These are phyloP conservation scores for Zasmidium angulare DNA, from an alignment of 2,329 filamentous ascomycete genomes.

Conservation along the genomic window DNA sequence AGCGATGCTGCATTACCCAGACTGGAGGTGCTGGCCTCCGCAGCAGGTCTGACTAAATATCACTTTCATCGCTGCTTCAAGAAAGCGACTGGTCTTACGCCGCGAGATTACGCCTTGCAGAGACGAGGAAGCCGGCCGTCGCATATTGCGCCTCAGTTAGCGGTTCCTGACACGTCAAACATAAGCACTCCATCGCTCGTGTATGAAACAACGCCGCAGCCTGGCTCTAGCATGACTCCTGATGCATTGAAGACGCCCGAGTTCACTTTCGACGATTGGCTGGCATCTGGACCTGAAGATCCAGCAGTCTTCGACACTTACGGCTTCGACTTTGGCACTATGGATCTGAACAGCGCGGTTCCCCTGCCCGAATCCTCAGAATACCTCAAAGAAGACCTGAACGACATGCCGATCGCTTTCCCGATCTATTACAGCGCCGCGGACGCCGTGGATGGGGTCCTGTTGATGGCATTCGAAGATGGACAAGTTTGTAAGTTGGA, in stretches of 20 bases:
- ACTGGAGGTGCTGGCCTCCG: constrained; percentile 50
- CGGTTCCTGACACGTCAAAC: not conserved
- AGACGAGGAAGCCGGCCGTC: not conserved
- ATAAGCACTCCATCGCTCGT: constrained; percentile 2
- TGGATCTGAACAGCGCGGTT: not conserved
- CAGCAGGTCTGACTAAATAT: constrained; percentile 56
- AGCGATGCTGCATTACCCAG: constrained; percentile 7
- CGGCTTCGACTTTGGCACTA: not conserved
- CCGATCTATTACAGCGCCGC: constrained; percentile 11
- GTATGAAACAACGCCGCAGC: not conserved
- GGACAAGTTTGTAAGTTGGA: constrained; percentile 14
- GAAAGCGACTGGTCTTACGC: constrained; percentile 54
- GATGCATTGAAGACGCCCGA: not conserved
- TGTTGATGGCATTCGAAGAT: constrained; percentile 15
- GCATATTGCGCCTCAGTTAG: not conserved
- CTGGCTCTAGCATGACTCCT: not conserved
- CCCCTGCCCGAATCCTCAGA: not conserved
- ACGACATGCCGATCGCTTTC: not conserved
- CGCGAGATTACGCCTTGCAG: constrained; percentile 41
- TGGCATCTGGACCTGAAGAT: constrained; percentile 2
- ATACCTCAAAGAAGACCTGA: not conserved
- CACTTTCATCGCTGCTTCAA: constrained; percentile 63
- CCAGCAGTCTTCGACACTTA: constrained; percentile 4
- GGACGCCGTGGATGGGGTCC: constrained; percentile 8
- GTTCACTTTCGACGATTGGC: constrained; percentile 11